Evolutionary conservation across 495 filamentous ascomycete genomes (phyloP).

Genomic region (Penicillium ucsense): DNA sequence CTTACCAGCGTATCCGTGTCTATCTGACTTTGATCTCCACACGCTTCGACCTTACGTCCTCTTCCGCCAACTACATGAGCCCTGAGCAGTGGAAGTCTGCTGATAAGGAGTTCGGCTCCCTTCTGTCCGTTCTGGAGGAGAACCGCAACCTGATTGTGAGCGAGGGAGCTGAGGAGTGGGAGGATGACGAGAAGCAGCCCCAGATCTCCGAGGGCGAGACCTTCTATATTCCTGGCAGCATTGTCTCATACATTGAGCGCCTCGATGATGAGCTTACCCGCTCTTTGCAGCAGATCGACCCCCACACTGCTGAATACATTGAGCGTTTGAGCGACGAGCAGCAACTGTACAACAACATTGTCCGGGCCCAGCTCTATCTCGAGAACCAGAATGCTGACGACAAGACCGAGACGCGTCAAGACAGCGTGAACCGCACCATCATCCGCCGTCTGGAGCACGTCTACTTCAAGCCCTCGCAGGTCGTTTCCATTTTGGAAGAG

Average conservation of each 20-base stretch:
- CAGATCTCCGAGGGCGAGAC: constrained; percentile 58
- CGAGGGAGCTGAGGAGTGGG: constrained; percentile 94
- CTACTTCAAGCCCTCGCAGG: constrained; percentile 97
- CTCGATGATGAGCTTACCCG: constrained; percentile 96
- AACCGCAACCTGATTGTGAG: constrained; percentile 72
- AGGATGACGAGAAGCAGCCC: constrained; percentile 93
- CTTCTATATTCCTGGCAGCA: constrained; percentile 81
- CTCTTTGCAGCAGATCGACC: constrained; percentile 92
- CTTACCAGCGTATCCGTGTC: constrained; percentile 92
- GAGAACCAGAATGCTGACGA: constrained; percentile 64
- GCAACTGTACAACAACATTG: constrained; percentile 82
- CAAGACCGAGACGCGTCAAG: constrained; percentile 66
- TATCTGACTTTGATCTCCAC: constrained; percentile 88
- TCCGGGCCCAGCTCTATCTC: constrained; percentile 76
- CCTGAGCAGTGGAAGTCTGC: constrained; percentile 95
- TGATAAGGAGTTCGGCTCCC: constrained; percentile 67
- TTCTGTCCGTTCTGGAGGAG: constrained; percentile 71
- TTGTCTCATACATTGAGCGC: constrained; percentile 90
- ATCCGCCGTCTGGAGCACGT: constrained; percentile 93
- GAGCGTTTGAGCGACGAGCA: constrained; percentile 87
- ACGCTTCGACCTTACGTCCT: constrained; percentile 83
- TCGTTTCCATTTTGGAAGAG: constrained; percentile 85
- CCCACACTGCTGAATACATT: constrained; percentile 97
- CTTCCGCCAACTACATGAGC: constrained; percentile 76
- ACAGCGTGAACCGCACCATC: constrained; percentile 79